Conservation (phyloP, 2,329 filamentous ascomycete species). For the Trichoderma polysporum region DNA sequence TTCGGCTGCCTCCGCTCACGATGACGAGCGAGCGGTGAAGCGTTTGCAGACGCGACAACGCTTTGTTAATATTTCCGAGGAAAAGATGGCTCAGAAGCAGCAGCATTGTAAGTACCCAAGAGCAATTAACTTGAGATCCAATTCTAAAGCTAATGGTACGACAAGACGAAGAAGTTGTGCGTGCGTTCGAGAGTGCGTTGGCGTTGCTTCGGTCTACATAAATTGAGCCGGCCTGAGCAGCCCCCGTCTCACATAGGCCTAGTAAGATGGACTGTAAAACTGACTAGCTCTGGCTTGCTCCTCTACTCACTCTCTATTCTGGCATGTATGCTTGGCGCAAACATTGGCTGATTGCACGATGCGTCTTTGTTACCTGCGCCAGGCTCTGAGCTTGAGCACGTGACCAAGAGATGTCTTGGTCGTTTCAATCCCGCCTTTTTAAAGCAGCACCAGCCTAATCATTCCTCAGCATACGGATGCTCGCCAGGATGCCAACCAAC, state of each 20-base stretch:
- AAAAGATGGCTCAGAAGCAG: conserved; percentile 69
- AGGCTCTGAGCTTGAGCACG: neutral
- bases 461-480: neutral
- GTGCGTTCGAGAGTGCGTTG: conserved; percentile 62
- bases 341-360: neutral
- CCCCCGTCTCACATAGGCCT: neutral
- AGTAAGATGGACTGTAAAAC: neutral
- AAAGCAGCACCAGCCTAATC: neutral
- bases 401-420: neutral
- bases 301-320: neutral
- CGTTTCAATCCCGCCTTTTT: neutral
- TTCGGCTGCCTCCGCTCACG: conserved; percentile 66
- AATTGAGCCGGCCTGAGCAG: neutral
- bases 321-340: neutral
- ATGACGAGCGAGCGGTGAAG: conserved; percentile 75
- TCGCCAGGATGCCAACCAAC: neutral
- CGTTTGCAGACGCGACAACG: conserved; percentile 76
- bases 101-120: conserved; percentile 66
- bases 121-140: neutral
- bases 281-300: neutral
- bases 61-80: conserved; percentile 73
- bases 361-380: neutral
- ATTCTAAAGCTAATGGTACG: conserved; percentile 23
- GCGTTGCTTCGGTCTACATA: conserved; percentile 48
- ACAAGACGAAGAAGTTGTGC: conserved; percentile 54